phyloP scores from a whole-genome alignment of 164 flowering plant species.

The Aristolochia californica region DNA sequence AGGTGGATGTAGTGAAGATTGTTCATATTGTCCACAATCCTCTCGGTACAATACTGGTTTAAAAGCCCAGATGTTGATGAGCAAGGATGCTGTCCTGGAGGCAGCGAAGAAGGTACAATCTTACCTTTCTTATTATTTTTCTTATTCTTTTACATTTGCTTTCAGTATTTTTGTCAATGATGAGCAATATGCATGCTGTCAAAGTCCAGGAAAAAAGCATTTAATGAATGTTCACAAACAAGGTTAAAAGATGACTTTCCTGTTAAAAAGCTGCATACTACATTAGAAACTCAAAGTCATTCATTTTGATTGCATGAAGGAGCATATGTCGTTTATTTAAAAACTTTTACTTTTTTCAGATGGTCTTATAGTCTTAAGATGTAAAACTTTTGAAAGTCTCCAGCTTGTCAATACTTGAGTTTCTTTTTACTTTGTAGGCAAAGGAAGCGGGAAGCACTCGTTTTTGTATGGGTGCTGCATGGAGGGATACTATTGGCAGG shows the following conservation, averaged over 20 bases:
- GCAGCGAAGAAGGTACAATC: slow-evolving; percentile 69
- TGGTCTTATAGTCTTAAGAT: no score
- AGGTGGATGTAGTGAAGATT: slow-evolving; percentile 98
- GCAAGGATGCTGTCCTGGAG: slow-evolving; percentile 69
- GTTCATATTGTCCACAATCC: slow-evolving; percentile 97
- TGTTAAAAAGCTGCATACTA: no score
- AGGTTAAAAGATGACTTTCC: no score
- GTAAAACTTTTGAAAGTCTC: no score
- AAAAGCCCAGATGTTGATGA: slow-evolving; percentile 84
- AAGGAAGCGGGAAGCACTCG: slow-evolving; percentile 99
- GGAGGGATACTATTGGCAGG: slow-evolving; percentile 96
- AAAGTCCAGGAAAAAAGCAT: no score
- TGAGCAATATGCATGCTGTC: no score
- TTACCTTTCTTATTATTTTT: not conserved
- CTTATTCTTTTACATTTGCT: not conserved
- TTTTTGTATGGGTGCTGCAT: slow-evolving; percentile 99
- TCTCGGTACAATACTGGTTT: slow-evolving; percentile 84
- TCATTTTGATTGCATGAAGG: no score
- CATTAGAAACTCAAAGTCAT: no score
- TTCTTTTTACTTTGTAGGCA: slow-evolving; percentile 45
- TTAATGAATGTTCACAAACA: no score
- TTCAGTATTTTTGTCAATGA: no score
- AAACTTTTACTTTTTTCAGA: no score
- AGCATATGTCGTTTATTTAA: no score
- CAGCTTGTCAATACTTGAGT: not conserved